Conservation (phyloP, 1,284 basidiomycete species). For the Bjerkandera adusta region DNA sequence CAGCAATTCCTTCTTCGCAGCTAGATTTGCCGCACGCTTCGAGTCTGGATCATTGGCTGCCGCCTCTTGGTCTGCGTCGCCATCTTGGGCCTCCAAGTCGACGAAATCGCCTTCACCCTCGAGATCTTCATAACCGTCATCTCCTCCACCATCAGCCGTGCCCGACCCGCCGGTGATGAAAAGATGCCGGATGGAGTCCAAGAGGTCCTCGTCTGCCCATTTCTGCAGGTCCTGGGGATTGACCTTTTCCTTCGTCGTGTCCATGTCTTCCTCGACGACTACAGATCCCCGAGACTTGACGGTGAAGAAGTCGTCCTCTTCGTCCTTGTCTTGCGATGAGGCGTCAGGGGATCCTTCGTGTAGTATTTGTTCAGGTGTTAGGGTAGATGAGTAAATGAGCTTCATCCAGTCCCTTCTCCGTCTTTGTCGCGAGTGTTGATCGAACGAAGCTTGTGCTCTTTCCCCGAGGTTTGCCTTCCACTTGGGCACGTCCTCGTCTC, state of each 20-base stretch:
- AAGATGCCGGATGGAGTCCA: conserved; percentile 84
- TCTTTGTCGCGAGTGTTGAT: conserved; percentile 40
- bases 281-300: conserved; percentile 42
- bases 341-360: conserved; percentile 39
- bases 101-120: conserved; percentile 45
- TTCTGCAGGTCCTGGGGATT: conserved; percentile 52
- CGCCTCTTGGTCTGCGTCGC: conserved; percentile 21
- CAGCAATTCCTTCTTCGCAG: conserved; percentile 87
- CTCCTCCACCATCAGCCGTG: conserved; percentile 42
- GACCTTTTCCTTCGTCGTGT: conserved; percentile 66
- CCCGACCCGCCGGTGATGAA: conserved; percentile 85
- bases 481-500: conserved; percentile 48
- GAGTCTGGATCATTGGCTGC: conserved; percentile 33
- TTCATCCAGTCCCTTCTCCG: conserved; percentile 77
- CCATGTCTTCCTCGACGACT: conserved; percentile 55
- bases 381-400: conserved; percentile 77
- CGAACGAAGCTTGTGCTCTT: conserved; percentile 54
- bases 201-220: conserved; percentile 84
- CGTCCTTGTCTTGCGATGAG: conserved; percentile 32
- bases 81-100: conserved; percentile 41
- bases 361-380: conserved; percentile 74
- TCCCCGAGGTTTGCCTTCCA: conserved; percentile 80
- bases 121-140: conserved; percentile 35
- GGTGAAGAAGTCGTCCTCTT: conserved; percentile 78
- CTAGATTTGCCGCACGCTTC: conserved; percentile 56